Percentiles rank a stretch among this genome's conserved stretches.
Conservation (phyloP, 1,284 basidiomycete genomes). For the Tilletia indica region DNA sequence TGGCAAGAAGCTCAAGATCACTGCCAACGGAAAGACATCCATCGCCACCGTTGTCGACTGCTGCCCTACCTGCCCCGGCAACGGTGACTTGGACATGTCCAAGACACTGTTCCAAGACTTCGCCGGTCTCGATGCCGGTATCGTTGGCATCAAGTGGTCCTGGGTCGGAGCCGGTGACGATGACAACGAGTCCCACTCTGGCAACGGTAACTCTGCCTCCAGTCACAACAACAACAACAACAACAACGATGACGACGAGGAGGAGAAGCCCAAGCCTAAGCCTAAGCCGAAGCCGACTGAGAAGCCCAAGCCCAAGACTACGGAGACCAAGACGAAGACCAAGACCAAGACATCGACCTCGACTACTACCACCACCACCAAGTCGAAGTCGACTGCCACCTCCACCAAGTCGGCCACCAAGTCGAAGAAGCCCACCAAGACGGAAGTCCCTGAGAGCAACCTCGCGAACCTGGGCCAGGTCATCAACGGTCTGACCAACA, state of each 20-base stretch:
- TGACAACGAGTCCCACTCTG: neutral
- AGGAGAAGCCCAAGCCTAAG: conserved; percentile 17
- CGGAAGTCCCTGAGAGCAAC: neutral
- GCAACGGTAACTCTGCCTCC: conserved; percentile 9
- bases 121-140: neutral
- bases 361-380: neutral
- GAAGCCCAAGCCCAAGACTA: conserved; percentile 7
- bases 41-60: conserved; percentile 19
- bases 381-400: neutral
- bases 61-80: conserved; percentile 20
- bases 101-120: conserved; percentile 21
- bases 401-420: neutral
- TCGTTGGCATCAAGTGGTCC: conserved; percentile 18
- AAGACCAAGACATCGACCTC: neutral
- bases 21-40: conserved; percentile 12
- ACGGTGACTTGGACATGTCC: conserved; percentile 21
- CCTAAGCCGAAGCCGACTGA: conserved; percentile 12
- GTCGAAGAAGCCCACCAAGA: neutral
- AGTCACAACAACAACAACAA: conserved; percentile 7
- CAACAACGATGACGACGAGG: conserved; percentile 7
- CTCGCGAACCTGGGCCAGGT: conserved; percentile 1
- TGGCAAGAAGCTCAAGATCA: conserved; percentile 16
- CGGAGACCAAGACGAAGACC: neutral
- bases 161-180: conserved; percentile 9
- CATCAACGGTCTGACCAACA: conserved; percentile 7